These are phyloP conservation scores for Tricholoma sp. DNA, from an alignment of 768 basidiomycete genomes.

Conservation along the genomic window DNA sequence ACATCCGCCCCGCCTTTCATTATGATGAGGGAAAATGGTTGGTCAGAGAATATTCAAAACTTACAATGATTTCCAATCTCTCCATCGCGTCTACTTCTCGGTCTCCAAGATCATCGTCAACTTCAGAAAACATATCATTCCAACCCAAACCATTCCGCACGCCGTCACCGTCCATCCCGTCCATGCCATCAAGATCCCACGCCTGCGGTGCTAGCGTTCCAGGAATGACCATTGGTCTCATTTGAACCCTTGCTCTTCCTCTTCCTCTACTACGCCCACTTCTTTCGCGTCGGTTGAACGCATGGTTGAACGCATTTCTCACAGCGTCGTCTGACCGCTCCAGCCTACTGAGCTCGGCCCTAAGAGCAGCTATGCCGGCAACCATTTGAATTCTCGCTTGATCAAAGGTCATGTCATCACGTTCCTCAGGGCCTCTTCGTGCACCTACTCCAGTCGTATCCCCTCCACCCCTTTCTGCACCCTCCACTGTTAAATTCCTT, in stretches of 20 bases:
- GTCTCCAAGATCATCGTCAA: slow-evolving; percentile 8
- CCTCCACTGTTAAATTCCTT: slow-evolving; percentile 7
- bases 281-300: background rate
- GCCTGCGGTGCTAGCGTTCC: slow-evolving; percentile 3
- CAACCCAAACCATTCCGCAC: slow-evolving; percentile 12
- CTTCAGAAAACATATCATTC: slow-evolving; percentile 13
- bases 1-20: slow-evolving; percentile 30
- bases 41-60: slow-evolving; percentile 5
- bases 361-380: slow-evolving; percentile 13
- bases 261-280: background rate
- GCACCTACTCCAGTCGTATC: background rate
- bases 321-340: background rate
- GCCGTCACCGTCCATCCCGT: slow-evolving; percentile 2
- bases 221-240: slow-evolving; percentile 4
- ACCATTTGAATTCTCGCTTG: slow-evolving; percentile 11
- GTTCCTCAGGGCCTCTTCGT: background rate
- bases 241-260: background rate
- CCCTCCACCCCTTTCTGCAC: slow-evolving; percentile 2
- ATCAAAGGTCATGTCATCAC: background rate
- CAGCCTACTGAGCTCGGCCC: slow-evolving; percentile 8
- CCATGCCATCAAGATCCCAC: slow-evolving; percentile 13
- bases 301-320: background rate
- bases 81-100: slow-evolving; percentile 23
- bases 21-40: background rate
- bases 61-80: slow-evolving; percentile 26